These are phyloP conservation scores for Sporothrix inflata DNA, from an alignment of 2,329 filamentous ascomycete genomes.

Conservation along the genomic window DNA sequence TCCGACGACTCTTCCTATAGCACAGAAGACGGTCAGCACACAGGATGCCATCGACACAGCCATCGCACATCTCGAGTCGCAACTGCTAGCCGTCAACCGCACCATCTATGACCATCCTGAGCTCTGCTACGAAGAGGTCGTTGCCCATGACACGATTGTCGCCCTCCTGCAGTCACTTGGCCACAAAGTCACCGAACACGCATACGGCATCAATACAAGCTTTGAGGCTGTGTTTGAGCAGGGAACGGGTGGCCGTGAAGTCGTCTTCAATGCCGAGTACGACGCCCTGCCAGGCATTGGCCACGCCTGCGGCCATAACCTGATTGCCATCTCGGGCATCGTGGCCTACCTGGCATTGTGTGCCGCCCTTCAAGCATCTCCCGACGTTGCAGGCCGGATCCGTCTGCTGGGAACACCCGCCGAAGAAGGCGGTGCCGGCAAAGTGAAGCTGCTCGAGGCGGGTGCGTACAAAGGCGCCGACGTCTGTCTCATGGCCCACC, in stretches of 20 bases:
- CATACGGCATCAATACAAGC: slow-evolving; percentile 55
- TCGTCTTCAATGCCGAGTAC: slow-evolving; percentile 36
- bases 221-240: slow-evolving; percentile 43
- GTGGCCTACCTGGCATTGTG: no score
- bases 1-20: no score
- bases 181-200: slow-evolving; percentile 49
- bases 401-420: neutral
- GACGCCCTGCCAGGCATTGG: slow-evolving; percentile 43
- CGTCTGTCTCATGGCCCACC: neutral
- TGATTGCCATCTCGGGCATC: slow-evolving; percentile 42
- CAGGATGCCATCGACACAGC: no score
- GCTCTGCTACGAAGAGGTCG: slow-evolving; percentile 52
- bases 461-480: neutral
- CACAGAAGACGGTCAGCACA: no score
- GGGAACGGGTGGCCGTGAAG: slow-evolving; percentile 28
- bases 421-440: neutral
- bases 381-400: neutral
- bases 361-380: neutral
- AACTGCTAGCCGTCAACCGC: neutral
- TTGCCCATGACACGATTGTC: no score
- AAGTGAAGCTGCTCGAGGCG: neutral
- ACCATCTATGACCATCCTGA: slow-evolving; percentile 50
- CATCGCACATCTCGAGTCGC: neutral
- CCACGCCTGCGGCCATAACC: slow-evolving; percentile 49
- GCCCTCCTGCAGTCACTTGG: slow-evolving; percentile 48